Evolutionary conservation across 768 basidiomycete species (phyloP).

Genomic region (Neoboletus magnificus): DNA sequence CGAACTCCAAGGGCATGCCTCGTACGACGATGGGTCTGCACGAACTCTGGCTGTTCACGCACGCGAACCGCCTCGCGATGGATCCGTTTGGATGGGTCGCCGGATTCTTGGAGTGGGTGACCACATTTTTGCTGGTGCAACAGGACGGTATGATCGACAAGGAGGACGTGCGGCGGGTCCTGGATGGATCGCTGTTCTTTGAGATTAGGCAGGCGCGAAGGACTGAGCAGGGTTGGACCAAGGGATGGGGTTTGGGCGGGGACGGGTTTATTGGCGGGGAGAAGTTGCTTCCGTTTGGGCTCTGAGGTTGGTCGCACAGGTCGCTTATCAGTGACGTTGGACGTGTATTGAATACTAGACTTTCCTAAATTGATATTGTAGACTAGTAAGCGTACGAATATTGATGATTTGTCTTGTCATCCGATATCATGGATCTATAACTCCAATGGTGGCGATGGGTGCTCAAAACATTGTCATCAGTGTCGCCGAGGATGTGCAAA

Average conservation of each 20-base stretch:
- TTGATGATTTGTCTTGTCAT: slow-evolving; percentile 1
- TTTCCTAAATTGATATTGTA: not conserved
- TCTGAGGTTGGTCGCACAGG: slow-evolving; percentile 8
- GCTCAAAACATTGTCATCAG: slow-evolving; percentile 18
- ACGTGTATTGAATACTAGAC: not conserved
- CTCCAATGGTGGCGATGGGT: not conserved
- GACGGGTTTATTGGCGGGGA: slow-evolving; percentile 32
- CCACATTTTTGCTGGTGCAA: slow-evolving; percentile 40
- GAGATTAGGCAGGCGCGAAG: slow-evolving; percentile 28
- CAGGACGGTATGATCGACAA: slow-evolving; percentile 38
- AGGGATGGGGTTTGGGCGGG: slow-evolving; percentile 30
- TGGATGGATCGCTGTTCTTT: slow-evolving; percentile 40
- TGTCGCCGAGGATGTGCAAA: not conserved
- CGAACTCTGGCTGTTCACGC: slow-evolving; percentile 31
- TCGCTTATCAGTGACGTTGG: not conserved
- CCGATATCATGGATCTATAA: not conserved
- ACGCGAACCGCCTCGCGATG: slow-evolving; percentile 33
- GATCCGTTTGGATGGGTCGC: slow-evolving; percentile 38
- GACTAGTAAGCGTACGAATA: not conserved
- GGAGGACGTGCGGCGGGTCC: slow-evolving; percentile 40
- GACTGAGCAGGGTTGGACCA: slow-evolving; percentile 24
- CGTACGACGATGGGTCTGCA: slow-evolving; percentile 27
- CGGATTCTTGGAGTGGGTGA: slow-evolving; percentile 37
- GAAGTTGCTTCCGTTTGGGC: slow-evolving; percentile 27
- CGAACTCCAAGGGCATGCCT: slow-evolving; percentile 3